Evolutionary conservation across 2,329 filamentous ascomycete species (phyloP).

Genomic region (Byssothecium circinans): DNA sequence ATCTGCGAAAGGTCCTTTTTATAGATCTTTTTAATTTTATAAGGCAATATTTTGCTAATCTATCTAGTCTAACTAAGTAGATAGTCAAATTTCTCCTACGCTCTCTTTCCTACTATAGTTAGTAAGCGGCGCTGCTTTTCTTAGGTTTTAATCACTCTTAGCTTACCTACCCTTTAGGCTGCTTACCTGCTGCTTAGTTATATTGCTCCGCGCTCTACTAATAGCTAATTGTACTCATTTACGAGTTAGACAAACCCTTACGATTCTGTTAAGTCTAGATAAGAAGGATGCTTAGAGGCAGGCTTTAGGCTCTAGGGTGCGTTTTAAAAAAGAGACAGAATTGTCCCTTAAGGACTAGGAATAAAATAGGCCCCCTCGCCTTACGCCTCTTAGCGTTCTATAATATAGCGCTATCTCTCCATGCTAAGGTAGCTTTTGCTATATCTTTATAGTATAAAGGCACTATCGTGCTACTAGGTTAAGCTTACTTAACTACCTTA

Average conservation of each 20-base stretch:
- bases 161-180: constrained; percentile 12
- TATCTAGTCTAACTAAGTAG: not conserved
- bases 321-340: constrained; percentile 6
- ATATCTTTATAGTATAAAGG: constrained; percentile 15
- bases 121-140: constrained; percentile 15
- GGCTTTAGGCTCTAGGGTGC: constrained; percentile 8
- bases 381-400: constrained; percentile 1
- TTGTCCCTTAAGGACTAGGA: constrained; percentile 3
- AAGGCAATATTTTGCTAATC: too few species aligned
- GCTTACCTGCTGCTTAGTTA: constrained; percentile 13
- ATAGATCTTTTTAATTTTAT: too few species aligned
- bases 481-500: constrained; percentile 11
- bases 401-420: constrained; percentile 1
- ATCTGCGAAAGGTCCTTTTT: too few species aligned
- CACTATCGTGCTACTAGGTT: constrained; percentile 6
- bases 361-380: constrained; percentile 5
- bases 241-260: constrained; percentile 2
- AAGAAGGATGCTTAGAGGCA: constrained; percentile 7
- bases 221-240: constrained; percentile 12
- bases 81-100: constrained; percentile 11
- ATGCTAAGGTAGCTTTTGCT: constrained; percentile 9
- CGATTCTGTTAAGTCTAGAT: constrained; percentile 11
- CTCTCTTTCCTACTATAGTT: constrained; percentile 9
- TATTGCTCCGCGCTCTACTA: constrained; percentile 6
- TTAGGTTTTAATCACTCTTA: constrained; percentile 10